These are phyloP conservation scores for Drechslerella dactyloides DNA, from an alignment of 2,329 filamentous ascomycete species.

Conservation along the genomic window DNA sequence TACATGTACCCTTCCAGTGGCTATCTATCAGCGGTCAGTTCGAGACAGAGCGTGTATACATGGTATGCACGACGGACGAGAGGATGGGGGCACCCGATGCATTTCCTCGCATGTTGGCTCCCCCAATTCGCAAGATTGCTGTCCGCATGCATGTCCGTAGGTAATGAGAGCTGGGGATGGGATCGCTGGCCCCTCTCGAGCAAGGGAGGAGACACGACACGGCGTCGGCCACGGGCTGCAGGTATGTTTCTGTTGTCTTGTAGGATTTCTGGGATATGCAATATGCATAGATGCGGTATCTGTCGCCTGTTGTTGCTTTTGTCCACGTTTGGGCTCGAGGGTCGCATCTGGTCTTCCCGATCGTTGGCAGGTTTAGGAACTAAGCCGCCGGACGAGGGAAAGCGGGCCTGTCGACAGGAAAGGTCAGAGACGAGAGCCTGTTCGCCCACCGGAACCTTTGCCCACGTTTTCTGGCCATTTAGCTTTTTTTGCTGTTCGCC, in stretches of 20 bases:
- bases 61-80: conserved; percentile 5
- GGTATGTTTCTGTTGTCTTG: neutral
- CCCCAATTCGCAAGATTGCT: neutral
- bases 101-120: conserved; percentile 8
- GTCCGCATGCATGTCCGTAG: neutral
- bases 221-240: conserved; percentile 32
- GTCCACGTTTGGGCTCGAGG: conserved; percentile 29
- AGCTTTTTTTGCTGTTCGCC: conserved; percentile 34
- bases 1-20: conserved; percentile 28
- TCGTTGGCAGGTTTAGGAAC: conserved; percentile 46
- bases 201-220: conserved; percentile 40
- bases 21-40: conserved; percentile 17
- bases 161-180: neutral
- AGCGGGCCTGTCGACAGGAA: conserved; percentile 40
- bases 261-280: neutral
- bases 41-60: conserved; percentile 33
- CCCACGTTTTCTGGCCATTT: conserved; percentile 42
- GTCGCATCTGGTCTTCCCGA: conserved; percentile 19
- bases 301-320: conserved; percentile 33
- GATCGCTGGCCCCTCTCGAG: conserved; percentile 23
- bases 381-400: conserved; percentile 39
- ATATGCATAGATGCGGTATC: conserved; percentile 15
- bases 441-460: conserved; percentile 50
- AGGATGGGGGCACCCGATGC: conserved; percentile 7
- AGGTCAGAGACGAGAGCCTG: conserved; percentile 31